Evolutionary conservation across 1,284 basidiomycete species (phyloP), one percentile per base, ranked within the genome.

Genomic region (Phenoliferia sp.): DNA sequence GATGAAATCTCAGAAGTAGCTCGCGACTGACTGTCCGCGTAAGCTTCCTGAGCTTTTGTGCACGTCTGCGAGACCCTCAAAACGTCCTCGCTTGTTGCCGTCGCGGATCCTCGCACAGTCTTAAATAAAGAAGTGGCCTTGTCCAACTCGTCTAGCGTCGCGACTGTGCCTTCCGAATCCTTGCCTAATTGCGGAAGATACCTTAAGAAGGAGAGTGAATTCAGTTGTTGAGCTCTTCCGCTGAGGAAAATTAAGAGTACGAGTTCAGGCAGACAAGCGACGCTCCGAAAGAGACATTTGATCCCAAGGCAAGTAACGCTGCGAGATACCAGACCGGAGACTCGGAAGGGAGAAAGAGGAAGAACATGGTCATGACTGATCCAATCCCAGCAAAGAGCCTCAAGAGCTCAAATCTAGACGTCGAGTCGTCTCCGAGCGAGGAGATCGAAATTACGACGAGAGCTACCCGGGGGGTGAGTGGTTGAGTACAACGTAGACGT

Each of bases 181-280:
- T 74, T 6, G 85, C 74, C 62, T 83, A 80, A 2, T 76, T 76
- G 35, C 78, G 79, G 0, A 84, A 82, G n/a, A 74, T 9, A 44
- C 39, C 39, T 44, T 12, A 82, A 75, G 2, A 22, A 31, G n/a
- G 52, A 34, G 35, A 29, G 34, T 56, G 7, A 32, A 16, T 31
- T 29, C n/a, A 34, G 33, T 12, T 10, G 10, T 48, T 16, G 56
- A 59, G 29, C 26, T 7, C 56, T 10, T 15, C 10, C 35, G 32
- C 12, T 33, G 10, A 22, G 16, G 5, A 0, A 17, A 36, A 64
- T 28, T 15, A 69, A 65, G 66, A 83, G 78, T 94, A 94, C 0
- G 91, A 86, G 76, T 96, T 96, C 82, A 92, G 86, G 44, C 92
- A 92, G 10, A 96, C 93, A 17, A 88, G 83, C 16, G 88, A 89